phyloP scores from a whole-genome alignment of 129 eudicot genomes.

The Flaveria bidentis region DNA sequence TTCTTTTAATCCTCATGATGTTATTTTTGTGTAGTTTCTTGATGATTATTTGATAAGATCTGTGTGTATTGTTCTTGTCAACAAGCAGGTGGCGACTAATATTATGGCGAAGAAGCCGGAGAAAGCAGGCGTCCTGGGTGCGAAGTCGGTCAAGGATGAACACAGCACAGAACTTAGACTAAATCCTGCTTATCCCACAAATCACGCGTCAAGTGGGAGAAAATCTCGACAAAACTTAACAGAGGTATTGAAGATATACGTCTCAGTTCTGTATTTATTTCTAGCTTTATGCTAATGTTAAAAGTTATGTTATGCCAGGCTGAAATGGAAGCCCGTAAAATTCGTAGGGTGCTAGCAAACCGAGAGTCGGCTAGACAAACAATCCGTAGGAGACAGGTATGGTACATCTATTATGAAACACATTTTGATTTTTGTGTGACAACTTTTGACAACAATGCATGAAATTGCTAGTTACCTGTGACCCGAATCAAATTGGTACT shows the following conservation, averaged over 20 bases:
- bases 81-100: slow-evolving; percentile 21
- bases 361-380: slow-evolving; percentile 89
- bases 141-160: slow-evolving; percentile 34
- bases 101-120: neutral
- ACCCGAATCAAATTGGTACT: too few species aligned
- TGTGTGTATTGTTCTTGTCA: neutral
- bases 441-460: too few species aligned
- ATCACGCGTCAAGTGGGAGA: slow-evolving; percentile 32
- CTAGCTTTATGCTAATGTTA: neutral
- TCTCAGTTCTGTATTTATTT: neutral
- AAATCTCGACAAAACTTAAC: slow-evolving; percentile 49
- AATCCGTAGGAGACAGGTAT: slow-evolving; percentile 76
- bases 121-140: neutral
- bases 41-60: neutral
- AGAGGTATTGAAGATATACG: slow-evolving; percentile 33
- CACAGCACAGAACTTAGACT: slow-evolving; percentile 34
- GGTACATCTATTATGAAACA: too few species aligned
- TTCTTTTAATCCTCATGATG: too few species aligned
- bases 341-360: slow-evolving; percentile 76
- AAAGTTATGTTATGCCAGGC: slow-evolving; percentile 33
- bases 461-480: too few species aligned
- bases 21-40: too few species aligned
- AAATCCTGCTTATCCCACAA: slow-evolving; percentile 27
- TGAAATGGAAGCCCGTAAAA: slow-evolving; percentile 66
- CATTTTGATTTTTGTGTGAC: too few species aligned